These are phyloP conservation scores for Picochlorum costavermella DNA, from an alignment of 139 green algal species.

Conservation along the genomic window DNA sequence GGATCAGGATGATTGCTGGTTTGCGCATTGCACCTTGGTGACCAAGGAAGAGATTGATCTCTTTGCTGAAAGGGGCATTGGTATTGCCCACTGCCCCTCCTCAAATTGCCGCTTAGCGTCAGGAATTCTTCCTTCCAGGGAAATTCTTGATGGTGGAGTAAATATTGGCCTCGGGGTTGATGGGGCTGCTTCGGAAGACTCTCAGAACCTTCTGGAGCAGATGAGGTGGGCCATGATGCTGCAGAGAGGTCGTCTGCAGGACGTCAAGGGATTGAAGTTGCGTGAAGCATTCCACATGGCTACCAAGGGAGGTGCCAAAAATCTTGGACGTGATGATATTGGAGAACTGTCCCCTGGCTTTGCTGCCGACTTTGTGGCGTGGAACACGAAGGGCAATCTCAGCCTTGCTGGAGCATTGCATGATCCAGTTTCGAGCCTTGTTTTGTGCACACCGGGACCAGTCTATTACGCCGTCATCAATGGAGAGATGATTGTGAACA, in stretches of 20 bases:
- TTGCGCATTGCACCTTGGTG: slow-evolving; percentile 60
- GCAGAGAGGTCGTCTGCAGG: slow-evolving; percentile 20
- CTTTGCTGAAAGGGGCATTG: slow-evolving; percentile 45
- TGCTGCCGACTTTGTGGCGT: slow-evolving; percentile 58
- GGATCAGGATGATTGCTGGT: slow-evolving; percentile 55
- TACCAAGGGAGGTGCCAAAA: slow-evolving; percentile 45
- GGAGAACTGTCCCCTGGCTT: slow-evolving; percentile 48
- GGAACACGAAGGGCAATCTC: slow-evolving; percentile 25
- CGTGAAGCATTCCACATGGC: slow-evolving; percentile 47
- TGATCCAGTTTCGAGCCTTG: slow-evolving; percentile 43
- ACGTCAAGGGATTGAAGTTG: slow-evolving; percentile 18
- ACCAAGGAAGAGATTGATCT: slow-evolving; percentile 36
- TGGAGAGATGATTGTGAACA: slow-evolving; percentile 46
- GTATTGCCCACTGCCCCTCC: slow-evolving; percentile 62
- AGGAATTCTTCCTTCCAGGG: slow-evolving; percentile 46
- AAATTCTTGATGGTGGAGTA: slow-evolving; percentile 49
- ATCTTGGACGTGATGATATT: slow-evolving; percentile 56
- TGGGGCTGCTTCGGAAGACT: slow-evolving; percentile 50
- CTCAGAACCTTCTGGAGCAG: slow-evolving; percentile 45
- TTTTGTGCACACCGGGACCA: slow-evolving; percentile 45
- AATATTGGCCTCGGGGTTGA: slow-evolving; percentile 61
- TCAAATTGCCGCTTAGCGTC: slow-evolving; percentile 57
- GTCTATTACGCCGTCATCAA: slow-evolving; percentile 53
- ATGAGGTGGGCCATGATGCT: slow-evolving; percentile 55
- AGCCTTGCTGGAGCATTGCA: slow-evolving; percentile 16